These are phyloP conservation scores for Coccomyxa sp. DNA, from an alignment of 139 green algal genomes.

Conservation along the genomic window DNA sequence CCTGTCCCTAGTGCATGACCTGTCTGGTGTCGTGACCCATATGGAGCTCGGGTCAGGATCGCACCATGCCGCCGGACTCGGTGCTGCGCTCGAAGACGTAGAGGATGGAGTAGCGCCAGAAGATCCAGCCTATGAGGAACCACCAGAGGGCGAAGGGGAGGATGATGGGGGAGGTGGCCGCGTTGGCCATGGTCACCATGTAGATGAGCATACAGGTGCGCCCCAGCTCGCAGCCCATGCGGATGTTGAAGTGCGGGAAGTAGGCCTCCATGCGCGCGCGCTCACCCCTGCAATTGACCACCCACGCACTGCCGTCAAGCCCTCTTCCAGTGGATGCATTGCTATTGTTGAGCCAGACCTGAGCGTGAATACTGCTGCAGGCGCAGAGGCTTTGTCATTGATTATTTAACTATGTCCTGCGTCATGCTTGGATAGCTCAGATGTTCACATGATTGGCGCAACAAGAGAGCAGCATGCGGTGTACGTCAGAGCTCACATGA, in stretches of 20 bases:
- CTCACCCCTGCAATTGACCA: slow-evolving; percentile 9
- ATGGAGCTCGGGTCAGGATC: neutral
- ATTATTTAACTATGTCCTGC: too few relatives aligned
- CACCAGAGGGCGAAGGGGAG: slow-evolving; percentile 53
- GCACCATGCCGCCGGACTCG: slow-evolving; percentile 23
- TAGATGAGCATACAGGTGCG: slow-evolving; percentile 15
- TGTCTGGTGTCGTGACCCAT: too few relatives aligned
- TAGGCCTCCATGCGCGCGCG: slow-evolving; percentile 10
- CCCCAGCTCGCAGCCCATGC: slow-evolving; percentile 26
- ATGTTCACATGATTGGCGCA: too few relatives aligned
- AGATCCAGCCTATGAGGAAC: slow-evolving; percentile 36
- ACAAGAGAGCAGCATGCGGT: too few relatives aligned
- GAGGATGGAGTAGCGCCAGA: slow-evolving; percentile 60
- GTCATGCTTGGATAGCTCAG: too few relatives aligned
- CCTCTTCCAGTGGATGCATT: too few relatives aligned
- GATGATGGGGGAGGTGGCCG: slow-evolving; percentile 62
- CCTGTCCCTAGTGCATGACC: too few relatives aligned
- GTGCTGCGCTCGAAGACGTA: slow-evolving; percentile 48
- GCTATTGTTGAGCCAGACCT: too few relatives aligned
- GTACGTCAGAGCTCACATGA: too few relatives aligned
- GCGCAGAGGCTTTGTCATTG: too few relatives aligned
- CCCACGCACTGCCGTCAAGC: too few relatives aligned
- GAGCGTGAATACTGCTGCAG: too few relatives aligned
- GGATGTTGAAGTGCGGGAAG: slow-evolving; percentile 23
- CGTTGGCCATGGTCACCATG: slow-evolving; percentile 24